A percentile compares a stretch with the other conserved stretches of the same genome.
Conservation (phyloP, 2,329 filamentous ascomycete species). For the Chrysosporium queenslandicum region DNA sequence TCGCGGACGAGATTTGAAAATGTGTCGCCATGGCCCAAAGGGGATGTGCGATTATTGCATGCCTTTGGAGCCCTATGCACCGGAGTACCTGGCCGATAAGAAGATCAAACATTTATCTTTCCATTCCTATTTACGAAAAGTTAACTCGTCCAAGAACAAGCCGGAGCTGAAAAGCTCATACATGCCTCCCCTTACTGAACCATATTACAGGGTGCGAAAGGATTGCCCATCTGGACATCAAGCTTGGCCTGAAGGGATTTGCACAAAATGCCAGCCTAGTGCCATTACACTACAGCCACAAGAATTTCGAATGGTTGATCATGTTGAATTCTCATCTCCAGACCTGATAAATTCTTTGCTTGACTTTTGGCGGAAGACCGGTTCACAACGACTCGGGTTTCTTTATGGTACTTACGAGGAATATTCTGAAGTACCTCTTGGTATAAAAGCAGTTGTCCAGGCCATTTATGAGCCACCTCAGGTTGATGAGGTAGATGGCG, state of each 20-base stretch:
- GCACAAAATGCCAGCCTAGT: constrained; percentile 94
- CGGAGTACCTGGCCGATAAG: constrained; percentile 81
- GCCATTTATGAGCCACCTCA: constrained; percentile 96
- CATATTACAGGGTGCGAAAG: constrained; percentile 77
- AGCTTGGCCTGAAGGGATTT: constrained; percentile 91
- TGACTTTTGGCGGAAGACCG: constrained; percentile 81
- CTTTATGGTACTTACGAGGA: constrained; percentile 85
- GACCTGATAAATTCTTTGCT: constrained; percentile 80
- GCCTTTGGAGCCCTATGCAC: constrained; percentile 85
- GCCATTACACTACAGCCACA: constrained; percentile 93
- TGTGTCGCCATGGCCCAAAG: constrained; percentile 93
- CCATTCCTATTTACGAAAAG: constrained; percentile 85
- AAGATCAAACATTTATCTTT: constrained; percentile 99
- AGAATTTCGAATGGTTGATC: constrained; percentile 91
- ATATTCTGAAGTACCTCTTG: constrained; percentile 84
- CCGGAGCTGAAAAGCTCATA: constrained; percentile 88
- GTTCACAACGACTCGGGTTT: constrained; percentile 74
- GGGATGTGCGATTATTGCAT: constrained; percentile 99
- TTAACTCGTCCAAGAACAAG: constrained; percentile 94
- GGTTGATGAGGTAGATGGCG: constrained; percentile 74
- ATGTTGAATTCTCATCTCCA: constrained; percentile 87
- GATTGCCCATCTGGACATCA: constrained; percentile 91
- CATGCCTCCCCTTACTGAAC: constrained; percentile 88
- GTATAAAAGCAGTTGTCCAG: constrained; percentile 90
- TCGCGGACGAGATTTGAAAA: constrained; percentile 61